These are phyloP conservation scores for Apophysomyces elegans DNA, from an alignment of 371 early-diverging fungal genomes.

Conservation along the genomic window DNA sequence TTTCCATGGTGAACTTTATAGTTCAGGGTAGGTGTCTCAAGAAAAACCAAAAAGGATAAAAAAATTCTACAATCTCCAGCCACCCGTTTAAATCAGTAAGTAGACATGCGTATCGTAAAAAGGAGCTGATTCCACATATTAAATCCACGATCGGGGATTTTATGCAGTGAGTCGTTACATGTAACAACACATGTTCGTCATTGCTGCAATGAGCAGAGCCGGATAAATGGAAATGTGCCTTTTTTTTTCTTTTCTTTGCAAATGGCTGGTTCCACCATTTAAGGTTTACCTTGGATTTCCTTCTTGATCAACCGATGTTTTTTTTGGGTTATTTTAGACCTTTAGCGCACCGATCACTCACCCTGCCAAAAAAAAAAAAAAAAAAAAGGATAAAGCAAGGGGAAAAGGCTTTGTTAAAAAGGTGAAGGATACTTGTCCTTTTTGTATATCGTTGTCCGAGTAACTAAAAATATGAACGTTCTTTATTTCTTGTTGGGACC, in stretches of 20 bases:
- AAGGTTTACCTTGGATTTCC: not conserved
- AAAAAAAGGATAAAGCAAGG: too few relatives aligned
- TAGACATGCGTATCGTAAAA: not conserved
- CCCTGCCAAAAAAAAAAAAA: not conserved
- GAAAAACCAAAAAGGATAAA: not conserved
- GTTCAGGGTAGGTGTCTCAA: not conserved
- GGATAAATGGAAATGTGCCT: not conserved
- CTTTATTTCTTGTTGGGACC: too few relatives aligned
- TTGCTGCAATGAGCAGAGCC: not conserved
- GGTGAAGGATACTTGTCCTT: too few relatives aligned
- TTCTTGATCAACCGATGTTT: conserved; percentile 1
- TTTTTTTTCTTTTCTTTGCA: not conserved
- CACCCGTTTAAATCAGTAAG: conserved; percentile 3
- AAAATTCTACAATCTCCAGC: not conserved
- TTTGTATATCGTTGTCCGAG: too few relatives aligned
- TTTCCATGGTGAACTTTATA: not conserved
- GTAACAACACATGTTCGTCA: conserved; percentile 6
- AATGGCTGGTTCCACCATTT: not conserved
- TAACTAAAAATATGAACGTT: too few relatives aligned
- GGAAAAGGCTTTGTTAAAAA: too few relatives aligned
- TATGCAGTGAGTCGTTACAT: conserved; percentile 2
- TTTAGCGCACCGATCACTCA: conserved; percentile 5
- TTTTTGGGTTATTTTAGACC: not conserved
- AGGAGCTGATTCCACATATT: not conserved
- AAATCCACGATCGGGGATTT: not conserved